Base-by-base conservation (phyloP, 2,329 filamentous ascomycete genomes). In the Arachnopeziza araneosa region DNA sequence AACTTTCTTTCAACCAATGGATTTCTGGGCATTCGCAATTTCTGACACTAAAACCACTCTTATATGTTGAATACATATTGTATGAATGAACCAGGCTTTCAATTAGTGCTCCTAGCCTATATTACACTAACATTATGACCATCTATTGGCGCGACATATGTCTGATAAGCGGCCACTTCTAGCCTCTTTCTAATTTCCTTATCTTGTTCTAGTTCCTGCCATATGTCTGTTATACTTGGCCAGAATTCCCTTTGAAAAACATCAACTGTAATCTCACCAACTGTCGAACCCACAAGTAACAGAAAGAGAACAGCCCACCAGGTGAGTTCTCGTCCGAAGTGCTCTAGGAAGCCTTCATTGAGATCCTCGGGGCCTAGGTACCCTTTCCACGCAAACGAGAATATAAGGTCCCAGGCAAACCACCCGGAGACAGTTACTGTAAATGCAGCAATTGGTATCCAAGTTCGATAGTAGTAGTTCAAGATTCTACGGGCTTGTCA, bases 361-460 rank as follows among this genome's bases (percentile, higher is more conserved):
- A 79, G 0, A 78, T 75, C 19, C 71, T 70, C 1, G 81, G 80
- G 56, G 73, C 69, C 56, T 79, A 91, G 30, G 83, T 77, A 12
- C 70, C 72, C 0, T 14, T 44, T 44, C 36, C 36, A 44, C 36
- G 36, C 36, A 19, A 44, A 44, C 12, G 85, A 83, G 36, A 96
- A 81, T 63, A 93, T 81, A 55, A 96, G 74, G 71, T 90, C 91
- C 91, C 91, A 97, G 21, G 93, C 73, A 76, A 91, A 96, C 92
- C 93, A 97, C 53, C 89, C 90, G 1, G 71, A 68, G 1, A 86
- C 71, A 1, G 86, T 88, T 62, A 88, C 63, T 32, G 83, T 53
- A 67, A 87, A 80, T 14, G 83, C 82, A 54, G 78, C 68, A 59
- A 78, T 78, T 2, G 86, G 86, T 50, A 90, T 80, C 62, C 86